phyloP scores from a whole-genome alignment of 2,329 filamentous ascomycete species.

The Neonectria hederae region DNA sequence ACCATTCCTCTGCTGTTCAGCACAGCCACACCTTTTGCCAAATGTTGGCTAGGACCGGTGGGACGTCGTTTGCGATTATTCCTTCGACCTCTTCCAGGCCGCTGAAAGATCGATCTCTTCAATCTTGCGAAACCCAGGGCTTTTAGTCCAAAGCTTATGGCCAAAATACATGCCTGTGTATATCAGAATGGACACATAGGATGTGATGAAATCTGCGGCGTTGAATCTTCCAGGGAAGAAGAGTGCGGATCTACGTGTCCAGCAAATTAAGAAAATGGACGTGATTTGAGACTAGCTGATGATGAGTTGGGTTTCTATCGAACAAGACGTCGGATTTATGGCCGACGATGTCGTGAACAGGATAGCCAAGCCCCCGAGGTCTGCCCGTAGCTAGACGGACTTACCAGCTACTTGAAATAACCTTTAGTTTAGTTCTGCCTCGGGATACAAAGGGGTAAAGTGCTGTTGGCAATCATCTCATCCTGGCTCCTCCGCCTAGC shows the following conservation, averaged over 20 bases:
- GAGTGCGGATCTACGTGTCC: conserved; percentile 68
- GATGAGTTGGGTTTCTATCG: neutral
- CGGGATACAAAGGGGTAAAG: neutral
- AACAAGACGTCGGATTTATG: neutral
- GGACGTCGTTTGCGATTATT: neutral
- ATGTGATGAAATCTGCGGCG: neutral
- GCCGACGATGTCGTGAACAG: neutral
- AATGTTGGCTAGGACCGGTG: neutral
- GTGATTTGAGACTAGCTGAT: neutral
- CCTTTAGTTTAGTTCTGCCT: neutral
- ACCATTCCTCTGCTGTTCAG: neutral
- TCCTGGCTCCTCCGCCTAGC: neutral
- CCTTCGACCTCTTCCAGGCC: conserved; percentile 4
- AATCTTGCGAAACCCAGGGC: neutral
- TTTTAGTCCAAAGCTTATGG: conserved; percentile 14
- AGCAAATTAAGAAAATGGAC: neutral
- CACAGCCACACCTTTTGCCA: neutral
- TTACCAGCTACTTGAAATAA: neutral
- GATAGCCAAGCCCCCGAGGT: neutral
- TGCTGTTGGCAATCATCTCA: neutral
- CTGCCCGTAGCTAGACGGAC: neutral
- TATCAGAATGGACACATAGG: conserved; percentile 2
- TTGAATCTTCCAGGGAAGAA: conserved; percentile 32
- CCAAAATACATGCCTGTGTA: conserved; percentile 30
- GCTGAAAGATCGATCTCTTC: conserved; percentile 6